Evolutionary conservation across 2,329 filamentous ascomycete genomes (phyloP), one percentile per base, ranked within the genome.

Genomic region (Neonectria ditissima): DNA sequence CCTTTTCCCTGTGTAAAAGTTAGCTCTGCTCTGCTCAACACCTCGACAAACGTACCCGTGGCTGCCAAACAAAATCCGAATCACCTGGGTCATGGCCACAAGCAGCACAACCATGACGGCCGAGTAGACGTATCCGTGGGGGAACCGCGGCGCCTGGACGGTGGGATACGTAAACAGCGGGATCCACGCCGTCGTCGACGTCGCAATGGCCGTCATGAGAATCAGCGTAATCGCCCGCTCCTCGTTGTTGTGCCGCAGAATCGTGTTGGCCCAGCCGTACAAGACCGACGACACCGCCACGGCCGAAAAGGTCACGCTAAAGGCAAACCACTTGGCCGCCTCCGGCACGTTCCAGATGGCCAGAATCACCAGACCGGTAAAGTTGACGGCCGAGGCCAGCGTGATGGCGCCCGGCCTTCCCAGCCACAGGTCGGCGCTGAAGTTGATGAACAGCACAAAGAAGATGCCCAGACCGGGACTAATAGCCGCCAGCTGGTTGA

Each of bases 361-460:
- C 0, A 69, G 51, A 3, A 69, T 69, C 14, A 69, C 55, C 10
- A 69, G 51, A 6, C 65, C 67, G 0, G 63, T 68, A 13, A 68
- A 66, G 50, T 69, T 69, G n/a, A 67, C 28, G 0, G 51, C 50
- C 1, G 67, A 67, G 0, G 67, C 67, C 45, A 69, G 18, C 6
- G 67, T 69, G 26, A 69, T 69, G 2, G 67, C 67, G 0, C 55
- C 60, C 2, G 67, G 63, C 5, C 63, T 59, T 2, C 67, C 67
- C 30, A 69, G 63, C 58, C 56, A 67, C 2, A 69, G 65, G 45
- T 69, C 72, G n/a, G 73, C 77, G 30, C 62, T 61, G 34, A 68
- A 65, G 55, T 66, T 65, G 43, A 69, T 68, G 28, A 69, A 69
- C 0, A 69, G 45, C 5, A 68, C 65, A 30, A 68, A 69, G 44